Conservation (phyloP, 345 rosid species). For the Corchorus capsularis region DNA sequence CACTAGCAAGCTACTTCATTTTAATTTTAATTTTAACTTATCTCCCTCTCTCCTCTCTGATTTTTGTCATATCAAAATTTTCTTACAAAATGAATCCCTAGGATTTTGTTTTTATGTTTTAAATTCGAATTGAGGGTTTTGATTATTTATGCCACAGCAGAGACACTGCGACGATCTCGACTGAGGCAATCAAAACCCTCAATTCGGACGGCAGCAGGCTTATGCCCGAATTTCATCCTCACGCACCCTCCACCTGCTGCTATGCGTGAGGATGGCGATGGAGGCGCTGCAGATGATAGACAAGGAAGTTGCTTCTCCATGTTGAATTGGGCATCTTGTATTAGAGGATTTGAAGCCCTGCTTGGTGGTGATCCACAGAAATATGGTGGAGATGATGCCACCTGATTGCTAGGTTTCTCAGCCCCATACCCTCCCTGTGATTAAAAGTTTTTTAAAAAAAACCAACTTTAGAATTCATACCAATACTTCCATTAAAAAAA, state of each 20-base stretch:
- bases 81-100: conserved; percentile 2
- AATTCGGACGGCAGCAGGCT: conserved; percentile 68
- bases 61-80: conserved; percentile 28
- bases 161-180: conserved; percentile 62
- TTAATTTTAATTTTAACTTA: background rate
- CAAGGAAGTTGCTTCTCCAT: conserved; percentile 33
- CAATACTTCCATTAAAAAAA: background rate
- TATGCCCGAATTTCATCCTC: conserved; percentile 55
- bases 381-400: conserved; percentile 65
- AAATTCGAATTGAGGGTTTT: background rate
- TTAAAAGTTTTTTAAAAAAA: background rate
- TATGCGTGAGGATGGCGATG: conserved; percentile 39
- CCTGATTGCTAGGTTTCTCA: conserved; percentile 28
- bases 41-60: conserved; percentile 20
- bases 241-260: conserved; percentile 60
- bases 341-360: conserved; percentile 66
- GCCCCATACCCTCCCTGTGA: conserved; percentile 50
- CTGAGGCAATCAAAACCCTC: conserved; percentile 81
- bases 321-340: conserved; percentile 65
- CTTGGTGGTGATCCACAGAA: conserved; percentile 76
- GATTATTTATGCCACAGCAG: conserved; percentile 59
- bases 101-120: background rate
- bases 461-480: background rate
- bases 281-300: conserved; percentile 30
- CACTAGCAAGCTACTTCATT: conserved; percentile 3